Conservation (phyloP, 192 early-diverging fungal genomes). For the Backusella australiensis region DNA sequence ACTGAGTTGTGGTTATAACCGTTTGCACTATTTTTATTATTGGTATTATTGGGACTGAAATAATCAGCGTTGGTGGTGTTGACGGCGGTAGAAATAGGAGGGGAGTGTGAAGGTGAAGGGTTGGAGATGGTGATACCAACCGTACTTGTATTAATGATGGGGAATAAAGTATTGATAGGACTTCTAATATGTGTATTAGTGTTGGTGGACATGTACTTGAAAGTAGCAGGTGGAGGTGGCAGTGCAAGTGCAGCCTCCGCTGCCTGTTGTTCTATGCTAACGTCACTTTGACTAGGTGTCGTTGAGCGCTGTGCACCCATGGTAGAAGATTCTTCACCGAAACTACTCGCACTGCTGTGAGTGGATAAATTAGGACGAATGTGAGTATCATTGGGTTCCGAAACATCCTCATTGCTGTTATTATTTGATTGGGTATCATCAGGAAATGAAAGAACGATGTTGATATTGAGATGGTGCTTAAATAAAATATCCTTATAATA, state of each 20-base stretch:
- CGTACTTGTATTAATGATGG: not conserved
- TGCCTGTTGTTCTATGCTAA: not conserved
- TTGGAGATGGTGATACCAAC: not conserved
- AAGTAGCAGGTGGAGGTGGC: not conserved
- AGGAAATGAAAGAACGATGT: slow-evolving; percentile 14
- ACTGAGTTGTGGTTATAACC: not conserved
- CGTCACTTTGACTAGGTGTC: not conserved
- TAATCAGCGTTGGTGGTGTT: not conserved
- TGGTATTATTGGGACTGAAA: not conserved
- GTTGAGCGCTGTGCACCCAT: not conserved
- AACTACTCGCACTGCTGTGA: slow-evolving; percentile 5
- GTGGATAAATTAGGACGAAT: not conserved
- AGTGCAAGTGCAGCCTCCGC: not conserved
- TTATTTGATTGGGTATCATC: slow-evolving; percentile 10
- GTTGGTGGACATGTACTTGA: not conserved
- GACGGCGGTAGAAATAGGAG: not conserved
- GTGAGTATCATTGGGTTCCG: not conserved
- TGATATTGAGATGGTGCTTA: slow-evolving; percentile 19
- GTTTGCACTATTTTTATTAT: not conserved
- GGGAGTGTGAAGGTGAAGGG: not conserved
- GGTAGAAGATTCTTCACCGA: not conserved
- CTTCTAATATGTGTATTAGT: slow-evolving; percentile 8
- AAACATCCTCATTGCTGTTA: not conserved
- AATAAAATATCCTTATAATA: slow-evolving; percentile 25
- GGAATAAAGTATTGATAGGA: not conserved